Conservation (phyloP, 371 early-diverging fungal genomes). For the Mucor plumbeus region DNA sequence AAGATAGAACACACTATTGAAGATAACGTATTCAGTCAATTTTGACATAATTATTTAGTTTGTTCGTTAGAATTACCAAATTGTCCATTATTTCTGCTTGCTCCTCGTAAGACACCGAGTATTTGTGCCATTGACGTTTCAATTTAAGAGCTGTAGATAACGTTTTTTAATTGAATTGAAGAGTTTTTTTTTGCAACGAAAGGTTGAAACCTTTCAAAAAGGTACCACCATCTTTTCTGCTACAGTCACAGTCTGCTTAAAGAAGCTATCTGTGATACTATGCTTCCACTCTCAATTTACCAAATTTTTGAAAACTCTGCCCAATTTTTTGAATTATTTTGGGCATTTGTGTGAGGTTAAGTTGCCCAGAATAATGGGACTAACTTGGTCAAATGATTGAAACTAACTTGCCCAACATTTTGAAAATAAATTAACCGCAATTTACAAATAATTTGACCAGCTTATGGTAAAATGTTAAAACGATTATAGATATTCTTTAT, state of each 20-base stretch:
- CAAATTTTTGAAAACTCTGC: slow-evolving; percentile 13
- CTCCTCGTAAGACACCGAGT: neutral
- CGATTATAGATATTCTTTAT: slow-evolving; percentile 10
- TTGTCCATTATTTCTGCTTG: neutral
- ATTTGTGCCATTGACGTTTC: neutral
- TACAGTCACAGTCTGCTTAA: no score
- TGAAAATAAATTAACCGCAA: neutral
- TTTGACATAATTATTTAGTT: neutral
- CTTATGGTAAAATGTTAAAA: neutral
- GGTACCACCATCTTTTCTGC: no score
- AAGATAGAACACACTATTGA: neutral
- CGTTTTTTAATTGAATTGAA: no score
- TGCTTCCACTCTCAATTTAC: slow-evolving; percentile 18
- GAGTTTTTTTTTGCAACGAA: neutral
- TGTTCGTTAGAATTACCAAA: neutral
- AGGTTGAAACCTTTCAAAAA: no score
- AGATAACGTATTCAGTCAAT: neutral
- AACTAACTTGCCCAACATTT: slow-evolving; percentile 4
- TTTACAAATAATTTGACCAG: slow-evolving; percentile 8
- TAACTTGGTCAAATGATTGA: neutral
- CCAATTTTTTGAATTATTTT: slow-evolving; percentile 14
- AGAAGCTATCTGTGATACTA: neutral
- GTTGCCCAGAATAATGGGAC: no score
- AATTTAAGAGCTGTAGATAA: neutral
- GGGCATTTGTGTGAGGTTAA: no score